Base-by-base conservation (phyloP, 352 stramenopile species). In the Peronospora farinosa region DNA sequence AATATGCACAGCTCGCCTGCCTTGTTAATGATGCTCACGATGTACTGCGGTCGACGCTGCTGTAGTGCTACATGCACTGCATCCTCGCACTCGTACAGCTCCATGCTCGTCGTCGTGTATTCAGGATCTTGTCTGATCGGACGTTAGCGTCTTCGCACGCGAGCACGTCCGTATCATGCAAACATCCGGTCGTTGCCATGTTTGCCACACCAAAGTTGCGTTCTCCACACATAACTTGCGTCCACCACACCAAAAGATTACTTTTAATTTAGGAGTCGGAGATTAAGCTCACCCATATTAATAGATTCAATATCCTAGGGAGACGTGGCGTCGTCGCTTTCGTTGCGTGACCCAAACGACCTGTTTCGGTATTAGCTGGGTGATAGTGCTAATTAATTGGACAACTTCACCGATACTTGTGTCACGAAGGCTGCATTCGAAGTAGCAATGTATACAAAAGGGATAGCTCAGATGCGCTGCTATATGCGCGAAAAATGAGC, bases 361-460 rank as follows among this genome's bases (percentile, higher is more conserved):
- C 23, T 1, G 16, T 17, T 44, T 12, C 6, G 21, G 1, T 38
- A 3, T 35, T 31, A 31, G 51, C 5, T 6, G 51, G 43, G 27
- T n/a, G 10, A 25, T 19, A 7, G 8, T 47, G 17, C 23, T 52
- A 30, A 58, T 10, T 47, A 3, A 17, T 39, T 35, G 30, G 9
- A 7, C 11, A 11, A 11, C 16, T 11, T 48, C 40, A 17, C 37
- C 79, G 75, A 9, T 95, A 90, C 60, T 60, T 95, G 13, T 84
- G 75, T 39, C 85, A 95, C 30, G 85, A 94, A 46, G 86, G 55
- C 42, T 90, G 72, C 51, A 63, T 64, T n/a, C 67, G 72, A 46
- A 84, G 61, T 0, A 84, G 84, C 3, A 75, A 88, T 37, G 65
- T 93, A 35, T 91, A 90, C 53, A 84, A 95, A 52, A 76, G 93